Conservation (phyloP, 352 stramenopile species). For the Pythium aristosporum region DNA sequence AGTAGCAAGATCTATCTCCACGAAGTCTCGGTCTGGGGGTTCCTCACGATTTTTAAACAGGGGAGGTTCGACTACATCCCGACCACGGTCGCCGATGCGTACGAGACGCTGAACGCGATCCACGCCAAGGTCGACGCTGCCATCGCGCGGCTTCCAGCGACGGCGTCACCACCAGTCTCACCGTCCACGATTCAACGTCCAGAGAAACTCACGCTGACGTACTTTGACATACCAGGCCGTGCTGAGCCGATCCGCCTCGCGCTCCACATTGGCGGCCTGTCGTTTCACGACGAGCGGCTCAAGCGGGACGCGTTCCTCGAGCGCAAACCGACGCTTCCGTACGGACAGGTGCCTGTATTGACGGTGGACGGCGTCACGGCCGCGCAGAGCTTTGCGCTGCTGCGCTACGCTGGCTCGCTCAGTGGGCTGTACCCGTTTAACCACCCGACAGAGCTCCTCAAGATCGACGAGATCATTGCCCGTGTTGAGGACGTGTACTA, state of each 20-base stretch:
- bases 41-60: background rate
- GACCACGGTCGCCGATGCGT: constrained; percentile 9
- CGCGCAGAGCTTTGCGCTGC: constrained; percentile 31
- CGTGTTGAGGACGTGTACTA: constrained; percentile 7
- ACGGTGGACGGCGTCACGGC: constrained; percentile 28
- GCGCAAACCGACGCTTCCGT: constrained; percentile 30
- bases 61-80: constrained; percentile 3
- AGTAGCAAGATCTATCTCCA: constrained; percentile 18
- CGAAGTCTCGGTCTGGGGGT: constrained; percentile 19
- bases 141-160: background rate
- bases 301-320: constrained; percentile 19
- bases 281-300: constrained; percentile 40
- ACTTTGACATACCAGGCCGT: constrained; percentile 13
- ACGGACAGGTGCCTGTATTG: constrained; percentile 34
- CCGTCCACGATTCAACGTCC: background rate
- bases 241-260: constrained; percentile 22
- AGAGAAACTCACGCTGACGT: constrained; percentile 5
- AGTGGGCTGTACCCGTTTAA: constrained; percentile 32
- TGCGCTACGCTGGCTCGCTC: constrained; percentile 34
- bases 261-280: constrained; percentile 29
- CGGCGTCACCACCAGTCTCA: background rate
- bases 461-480: constrained; percentile 22
- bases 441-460: background rate
- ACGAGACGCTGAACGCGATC: constrained; percentile 7
- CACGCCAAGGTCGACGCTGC: constrained; percentile 11